A percentile compares a stretch with the other conserved stretches of the same genome.
phyloP scores from a whole-genome alignment of 1,139 yeast genomes.

The Pichia sp. region DNA sequence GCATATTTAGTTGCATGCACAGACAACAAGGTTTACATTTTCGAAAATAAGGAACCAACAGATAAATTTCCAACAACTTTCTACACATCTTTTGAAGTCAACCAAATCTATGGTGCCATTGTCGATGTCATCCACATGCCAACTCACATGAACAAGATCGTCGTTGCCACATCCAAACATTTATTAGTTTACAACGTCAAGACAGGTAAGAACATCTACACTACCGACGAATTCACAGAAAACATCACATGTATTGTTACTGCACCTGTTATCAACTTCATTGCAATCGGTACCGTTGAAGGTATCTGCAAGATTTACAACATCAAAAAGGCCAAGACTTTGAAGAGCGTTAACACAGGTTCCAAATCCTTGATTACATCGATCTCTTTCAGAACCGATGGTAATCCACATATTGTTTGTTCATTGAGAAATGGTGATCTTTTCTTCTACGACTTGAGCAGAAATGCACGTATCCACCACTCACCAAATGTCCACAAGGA shows the following conservation, averaged over 20 bases:
- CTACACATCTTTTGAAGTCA: slow-evolving; percentile 62
- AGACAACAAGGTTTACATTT: slow-evolving; percentile 57
- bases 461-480: slow-evolving; percentile 70
- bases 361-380: slow-evolving; percentile 56
- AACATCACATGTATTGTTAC: slow-evolving; percentile 63
- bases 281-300: slow-evolving; percentile 72
- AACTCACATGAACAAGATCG: slow-evolving; percentile 87
- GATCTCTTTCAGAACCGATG: slow-evolving; percentile 90
- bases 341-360: slow-evolving; percentile 61
- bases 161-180: slow-evolving; percentile 66
- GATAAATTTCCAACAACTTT: slow-evolving; percentile 57
- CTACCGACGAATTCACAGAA: slow-evolving; percentile 52
- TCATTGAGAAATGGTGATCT: slow-evolving; percentile 82
- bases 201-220: slow-evolving; percentile 70
- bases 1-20: slow-evolving; percentile 68
- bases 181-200: slow-evolving; percentile 67
- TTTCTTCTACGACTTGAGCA: slow-evolving; percentile 78
- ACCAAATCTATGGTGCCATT: slow-evolving; percentile 64
- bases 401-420: slow-evolving; percentile 78
- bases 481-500: slow-evolving; percentile 74
- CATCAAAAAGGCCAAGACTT: slow-evolving; percentile 58
- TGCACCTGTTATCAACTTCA: slow-evolving; percentile 84
- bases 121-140: slow-evolving; percentile 80
- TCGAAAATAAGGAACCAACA: slow-evolving; percentile 45
- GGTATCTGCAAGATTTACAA: slow-evolving; percentile 72